Base-by-base conservation (phyloP, 2,329 filamentous ascomycete genomes). In the Capronia coronata region DNA sequence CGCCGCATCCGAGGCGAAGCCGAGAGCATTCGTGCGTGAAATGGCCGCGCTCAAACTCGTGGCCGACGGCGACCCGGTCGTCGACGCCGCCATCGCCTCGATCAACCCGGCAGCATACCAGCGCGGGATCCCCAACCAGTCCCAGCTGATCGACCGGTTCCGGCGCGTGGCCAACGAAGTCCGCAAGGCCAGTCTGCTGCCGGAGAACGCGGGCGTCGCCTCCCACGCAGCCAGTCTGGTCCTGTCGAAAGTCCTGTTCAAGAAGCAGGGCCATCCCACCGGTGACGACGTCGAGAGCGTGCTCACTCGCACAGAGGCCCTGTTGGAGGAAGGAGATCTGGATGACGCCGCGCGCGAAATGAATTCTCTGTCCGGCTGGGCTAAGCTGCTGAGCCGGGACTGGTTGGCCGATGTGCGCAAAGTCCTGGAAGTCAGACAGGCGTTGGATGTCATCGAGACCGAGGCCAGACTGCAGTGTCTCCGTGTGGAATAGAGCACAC, bases 101-200 rank as follows among this genome's bases (percentile, higher is more conserved):
- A 94, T 98, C 69, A 94, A 94, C 74, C 93, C 93, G 2, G 75
- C 79, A 9, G 88, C 93, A 16, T 98, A 98, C 74, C 93, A 97
- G 71, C 84, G 84, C 48, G 93, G 93, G 51, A 83, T 98, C 50
- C 82, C 89, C 19, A 88, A 86, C 11, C 75, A 86, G 0, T 77
- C 89, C 18, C 87, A 94, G 68, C 80, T 98, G 27, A 86, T 97
- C 59, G 93, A 98, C 70, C 84, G 93, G 56, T 98, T 98, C 83
- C 84, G 93, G 37, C 86, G 89, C 43, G 93, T 98, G 13, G 87
- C 93, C 1, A 74, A 75, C 49, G 93, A 98, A 72, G 93, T 98
- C 34, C 82, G 93, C 67, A 98, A 98, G 75, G 93, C 93, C 16
- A 85, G 86, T 38, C 78, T 98, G 43, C 77, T 98, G 13, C 93